Evolutionary conservation across 305 asterid species (phyloP).

Genomic region (Lippia alba): DNA sequence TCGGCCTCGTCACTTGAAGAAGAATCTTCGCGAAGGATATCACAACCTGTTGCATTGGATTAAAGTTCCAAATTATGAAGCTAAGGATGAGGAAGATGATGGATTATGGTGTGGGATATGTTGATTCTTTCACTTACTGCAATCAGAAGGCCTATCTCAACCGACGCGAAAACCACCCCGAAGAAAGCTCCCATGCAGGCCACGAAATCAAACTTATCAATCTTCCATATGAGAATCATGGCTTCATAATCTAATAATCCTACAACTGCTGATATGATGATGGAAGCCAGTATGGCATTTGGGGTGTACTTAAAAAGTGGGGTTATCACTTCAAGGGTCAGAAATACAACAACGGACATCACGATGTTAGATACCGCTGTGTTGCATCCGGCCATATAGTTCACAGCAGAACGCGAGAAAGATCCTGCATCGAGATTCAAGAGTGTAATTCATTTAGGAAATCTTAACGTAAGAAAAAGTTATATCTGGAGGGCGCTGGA

Average conservation of each 20-base stretch:
- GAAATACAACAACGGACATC: slow-evolving; percentile 63
- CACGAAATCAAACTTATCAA: slow-evolving; percentile 69
- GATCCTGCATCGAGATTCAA: slow-evolving; percentile 50
- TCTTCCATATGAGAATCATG: slow-evolving; percentile 63
- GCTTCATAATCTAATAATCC: slow-evolving; percentile 60
- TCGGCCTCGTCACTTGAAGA: slow-evolving; percentile 75
- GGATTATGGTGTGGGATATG: neutral
- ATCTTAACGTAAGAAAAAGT: neutral
- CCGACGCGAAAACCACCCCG: slow-evolving; percentile 68
- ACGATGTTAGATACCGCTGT: slow-evolving; percentile 71
- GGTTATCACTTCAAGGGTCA: slow-evolving; percentile 62
- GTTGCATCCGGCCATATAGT: slow-evolving; percentile 72
- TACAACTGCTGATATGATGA: slow-evolving; percentile 71
- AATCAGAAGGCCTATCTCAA: slow-evolving; percentile 66
- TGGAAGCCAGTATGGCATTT: slow-evolving; percentile 67
- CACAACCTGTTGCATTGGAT: slow-evolving; percentile 44
- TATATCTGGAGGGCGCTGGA: neutral
- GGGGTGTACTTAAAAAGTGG: slow-evolving; percentile 76
- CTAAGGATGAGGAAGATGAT: too few relatives aligned
- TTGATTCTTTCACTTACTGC: slow-evolving; percentile 46
- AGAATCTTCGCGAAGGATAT: slow-evolving; percentile 77
- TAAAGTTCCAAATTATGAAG: neutral
- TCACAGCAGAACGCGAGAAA: slow-evolving; percentile 75
- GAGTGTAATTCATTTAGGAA: too few relatives aligned
- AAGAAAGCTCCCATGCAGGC: slow-evolving; percentile 85